Evolutionary conservation across 2,329 filamentous ascomycete genomes (phyloP).

Genomic region (Elsinoe perseae): DNA sequence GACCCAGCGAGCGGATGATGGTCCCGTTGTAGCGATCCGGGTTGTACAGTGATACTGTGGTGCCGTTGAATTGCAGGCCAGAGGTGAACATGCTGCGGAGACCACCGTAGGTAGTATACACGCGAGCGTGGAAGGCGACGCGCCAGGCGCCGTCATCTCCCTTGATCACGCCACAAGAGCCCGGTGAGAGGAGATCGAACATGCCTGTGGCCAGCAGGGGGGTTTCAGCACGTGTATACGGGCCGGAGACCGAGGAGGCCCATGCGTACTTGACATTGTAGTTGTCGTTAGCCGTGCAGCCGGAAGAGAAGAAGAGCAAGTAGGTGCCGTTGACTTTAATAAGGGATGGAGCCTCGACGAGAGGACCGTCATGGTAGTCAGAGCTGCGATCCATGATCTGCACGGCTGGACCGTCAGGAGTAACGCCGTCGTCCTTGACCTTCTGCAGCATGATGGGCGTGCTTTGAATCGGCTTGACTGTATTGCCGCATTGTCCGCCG

Average conservation of each 20-base stretch:
- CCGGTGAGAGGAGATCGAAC: constrained; percentile 28
- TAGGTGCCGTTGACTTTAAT: constrained; percentile 25
- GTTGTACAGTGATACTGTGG: constrained; percentile 1
- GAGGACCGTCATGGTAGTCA: constrained; percentile 26
- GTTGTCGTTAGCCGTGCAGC: constrained; percentile 26
- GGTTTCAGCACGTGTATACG: constrained; percentile 24
- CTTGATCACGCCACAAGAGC: constrained; percentile 24
- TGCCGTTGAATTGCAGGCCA: constrained; percentile 24
- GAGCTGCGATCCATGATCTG: constrained; percentile 26
- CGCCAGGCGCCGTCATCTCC: constrained; percentile 22
- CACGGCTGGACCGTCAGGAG: constrained; percentile 21
- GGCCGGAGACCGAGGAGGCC: constrained; percentile 24
- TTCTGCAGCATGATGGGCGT: constrained; percentile 32
- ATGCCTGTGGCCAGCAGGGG: constrained; percentile 26
- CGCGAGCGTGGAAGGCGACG: constrained; percentile 30
- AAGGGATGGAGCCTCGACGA: constrained; percentile 31
- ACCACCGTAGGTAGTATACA: constrained; percentile 21
- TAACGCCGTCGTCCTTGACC: constrained; percentile 26
- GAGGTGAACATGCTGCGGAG: constrained; percentile 31
- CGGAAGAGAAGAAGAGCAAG: constrained; percentile 33
- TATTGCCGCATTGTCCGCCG: constrained; percentile 29
- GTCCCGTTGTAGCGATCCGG: background rate
- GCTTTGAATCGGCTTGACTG: constrained; percentile 19
- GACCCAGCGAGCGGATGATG: background rate
- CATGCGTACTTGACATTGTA: constrained; percentile 32